Conservation (phyloP, 305 asterid species). For the Plantago rigida region DNA sequence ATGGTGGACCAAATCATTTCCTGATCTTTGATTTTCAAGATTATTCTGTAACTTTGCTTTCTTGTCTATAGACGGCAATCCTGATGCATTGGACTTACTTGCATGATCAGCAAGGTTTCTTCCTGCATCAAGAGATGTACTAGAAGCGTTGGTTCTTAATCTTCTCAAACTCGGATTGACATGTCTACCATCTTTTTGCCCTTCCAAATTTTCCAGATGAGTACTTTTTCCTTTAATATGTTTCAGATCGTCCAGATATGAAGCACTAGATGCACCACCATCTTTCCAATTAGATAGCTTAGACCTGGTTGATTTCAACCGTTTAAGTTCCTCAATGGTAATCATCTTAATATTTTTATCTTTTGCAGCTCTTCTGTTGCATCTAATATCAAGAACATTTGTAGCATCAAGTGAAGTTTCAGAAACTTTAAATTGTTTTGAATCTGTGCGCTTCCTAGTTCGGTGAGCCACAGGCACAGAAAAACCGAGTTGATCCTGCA, state of each 20-base stretch:
- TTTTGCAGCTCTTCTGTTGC: slow-evolving; percentile 29
- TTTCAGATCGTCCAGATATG: slow-evolving; percentile 10
- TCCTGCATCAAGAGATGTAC: too few relatives aligned
- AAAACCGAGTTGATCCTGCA: slow-evolving; percentile 34
- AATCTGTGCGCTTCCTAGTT: slow-evolving; percentile 44
- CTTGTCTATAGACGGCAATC: too few relatives aligned
- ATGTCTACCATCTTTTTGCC: too few relatives aligned
- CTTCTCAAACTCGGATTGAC: too few relatives aligned
- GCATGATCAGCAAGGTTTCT: too few relatives aligned
- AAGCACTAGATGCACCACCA: neutral
- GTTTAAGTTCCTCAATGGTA: slow-evolving; percentile 32
- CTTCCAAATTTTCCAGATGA: neutral
- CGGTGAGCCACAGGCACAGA: slow-evolving; percentile 53
- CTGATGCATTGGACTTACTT: too few relatives aligned
- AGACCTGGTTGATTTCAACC: slow-evolving; percentile 27
- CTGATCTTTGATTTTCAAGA: too few relatives aligned
- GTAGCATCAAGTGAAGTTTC: slow-evolving; percentile 11
- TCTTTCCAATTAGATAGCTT: slow-evolving; percentile 17
- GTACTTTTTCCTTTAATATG: neutral
- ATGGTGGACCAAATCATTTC: too few relatives aligned
- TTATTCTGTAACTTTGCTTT: too few relatives aligned
- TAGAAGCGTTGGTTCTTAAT: too few relatives aligned
- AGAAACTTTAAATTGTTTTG: slow-evolving; percentile 27
- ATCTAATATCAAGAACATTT: slow-evolving; percentile 28
- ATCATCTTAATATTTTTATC: slow-evolving; percentile 27